Percentiles rank a stretch among this genome's conserved stretches.
Evolutionary conservation across 495 filamentous ascomycete genomes (phyloP).

Genomic region (Hypomontagnella submonticulosa): DNA sequence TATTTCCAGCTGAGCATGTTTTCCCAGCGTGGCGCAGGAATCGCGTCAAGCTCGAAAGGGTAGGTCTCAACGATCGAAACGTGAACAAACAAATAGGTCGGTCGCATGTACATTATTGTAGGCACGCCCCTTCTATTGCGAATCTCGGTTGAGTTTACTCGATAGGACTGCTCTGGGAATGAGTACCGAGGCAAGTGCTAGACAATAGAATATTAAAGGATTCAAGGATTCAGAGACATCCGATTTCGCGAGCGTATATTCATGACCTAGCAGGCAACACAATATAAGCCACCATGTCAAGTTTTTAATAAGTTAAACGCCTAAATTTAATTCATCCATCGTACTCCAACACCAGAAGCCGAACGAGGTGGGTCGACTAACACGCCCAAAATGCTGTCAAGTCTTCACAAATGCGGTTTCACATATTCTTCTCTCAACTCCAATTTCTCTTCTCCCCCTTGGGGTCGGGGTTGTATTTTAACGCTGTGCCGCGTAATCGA

Average conservation of each 20-base stretch:
- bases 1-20: not conserved
- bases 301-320: too few species aligned
- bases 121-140: conserved; percentile 6
- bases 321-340: conserved; percentile 8
- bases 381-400: too few species aligned
- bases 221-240: not conserved
- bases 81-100: not conserved
- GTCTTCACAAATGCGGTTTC: too few species aligned
- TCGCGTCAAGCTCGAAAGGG: not conserved
- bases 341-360: too few species aligned
- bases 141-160: conserved; percentile 2
- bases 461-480: conserved; percentile 8
- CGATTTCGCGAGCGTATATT: not conserved
- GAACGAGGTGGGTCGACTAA: too few species aligned
- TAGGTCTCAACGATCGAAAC: conserved; percentile 5
- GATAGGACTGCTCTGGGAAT: not conserved
- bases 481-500: conserved; percentile 10
- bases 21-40: conserved; percentile 8
- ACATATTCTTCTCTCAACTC: too few species aligned
- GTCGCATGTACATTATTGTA: conserved; percentile 19
- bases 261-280: too few species aligned
- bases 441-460: too few species aligned
- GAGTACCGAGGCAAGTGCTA: not conserved
- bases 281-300: too few species aligned
- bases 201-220: conserved; percentile 10